Evolutionary conservation across 169 alveolate species (phyloP), one percentile per base, ranked within the genome.

Genomic region (Eimeria necatrix): DNA sequence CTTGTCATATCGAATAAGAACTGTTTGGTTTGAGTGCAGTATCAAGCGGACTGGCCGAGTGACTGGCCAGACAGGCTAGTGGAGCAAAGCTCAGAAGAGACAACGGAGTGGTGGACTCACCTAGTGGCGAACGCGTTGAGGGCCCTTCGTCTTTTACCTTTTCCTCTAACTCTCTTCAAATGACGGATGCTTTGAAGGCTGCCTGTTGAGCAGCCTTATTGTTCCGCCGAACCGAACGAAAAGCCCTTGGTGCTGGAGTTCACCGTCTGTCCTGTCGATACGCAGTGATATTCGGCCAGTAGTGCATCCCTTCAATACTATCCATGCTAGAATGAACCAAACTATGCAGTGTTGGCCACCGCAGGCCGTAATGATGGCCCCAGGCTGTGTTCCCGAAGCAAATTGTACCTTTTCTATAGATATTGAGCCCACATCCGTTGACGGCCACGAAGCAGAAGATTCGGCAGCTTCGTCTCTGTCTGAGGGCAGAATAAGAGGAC

Each of bases 341-440:
- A 4, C 49, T 53, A 14, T 10, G 61, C 85, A 74, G 60, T 9
- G 32, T 41, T 48, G 60, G 59, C 85, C 59, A 18, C 4, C 22
- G 4, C 59, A 4, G 12, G 16, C 85, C 9, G 18, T 46, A 53
- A 16, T 41, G 59, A n/a, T n/a, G 60, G 20, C 60, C 16, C 12
- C 85, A 3, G 9, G 26, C 24, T 2, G 26, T 32, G 41, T 32
- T 22, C 59, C 61, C 0, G 85, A n/a, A 60, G 85, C 61, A 10
- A 49, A 12, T 53, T 32, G 61, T 9, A 12, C 60, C 26, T 4
- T 18, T 46, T 74, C 85, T 7, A 41, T 74, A 14, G 41, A 53
- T n/a, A 74, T 74, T 74, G 26, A 74, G 60, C 85, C 85, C 9
- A 49, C 85, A 12, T 74, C 85, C 32, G 26, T 53, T 22, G 32